These are phyloP conservation scores for Colletotrichum liriopes DNA, from an alignment of 2,329 filamentous ascomycete genomes.

Conservation along the genomic window DNA sequence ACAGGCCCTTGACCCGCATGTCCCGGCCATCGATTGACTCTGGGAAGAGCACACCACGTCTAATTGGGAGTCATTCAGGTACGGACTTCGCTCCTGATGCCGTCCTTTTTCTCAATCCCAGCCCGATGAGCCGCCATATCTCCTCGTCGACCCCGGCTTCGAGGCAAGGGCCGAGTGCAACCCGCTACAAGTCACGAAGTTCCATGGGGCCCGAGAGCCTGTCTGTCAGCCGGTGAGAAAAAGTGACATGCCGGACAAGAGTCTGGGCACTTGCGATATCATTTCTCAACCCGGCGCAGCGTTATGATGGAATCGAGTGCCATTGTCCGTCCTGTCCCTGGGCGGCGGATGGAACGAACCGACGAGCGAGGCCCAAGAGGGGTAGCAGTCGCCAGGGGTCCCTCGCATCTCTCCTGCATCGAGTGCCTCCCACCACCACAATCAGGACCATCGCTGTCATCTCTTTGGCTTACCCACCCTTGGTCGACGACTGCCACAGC, in stretches of 20 bases:
- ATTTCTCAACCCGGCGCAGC: not conserved
- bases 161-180: constrained; percentile 6
- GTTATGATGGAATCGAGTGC: constrained; percentile 12
- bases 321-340: constrained; percentile 23
- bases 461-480: constrained; percentile 14
- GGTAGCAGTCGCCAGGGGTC: constrained; percentile 28
- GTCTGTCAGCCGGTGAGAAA: not conserved
- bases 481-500: constrained; percentile 8
- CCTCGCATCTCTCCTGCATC: constrained; percentile 40
- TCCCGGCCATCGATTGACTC: constrained; percentile 17
- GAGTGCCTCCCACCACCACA: constrained; percentile 8
- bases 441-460: not conserved
- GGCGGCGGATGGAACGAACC: constrained; percentile 39
- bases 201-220: not conserved
- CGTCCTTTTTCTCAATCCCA: not conserved
- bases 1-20: constrained; percentile 25
- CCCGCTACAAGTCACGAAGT: not conserved
- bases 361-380: constrained; percentile 19
- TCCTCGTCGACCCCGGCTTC: constrained; percentile 16
- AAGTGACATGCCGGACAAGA: not conserved
- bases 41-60: constrained; percentile 6
- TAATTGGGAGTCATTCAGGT: constrained; percentile 30
- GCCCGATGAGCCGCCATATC: constrained; percentile 17
- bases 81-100: constrained; percentile 17
- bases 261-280: constrained; percentile 7